These are phyloP conservation scores for Penicillium sp. DNA, from an alignment of 2,329 filamentous ascomycete species.

Conservation along the genomic window DNA sequence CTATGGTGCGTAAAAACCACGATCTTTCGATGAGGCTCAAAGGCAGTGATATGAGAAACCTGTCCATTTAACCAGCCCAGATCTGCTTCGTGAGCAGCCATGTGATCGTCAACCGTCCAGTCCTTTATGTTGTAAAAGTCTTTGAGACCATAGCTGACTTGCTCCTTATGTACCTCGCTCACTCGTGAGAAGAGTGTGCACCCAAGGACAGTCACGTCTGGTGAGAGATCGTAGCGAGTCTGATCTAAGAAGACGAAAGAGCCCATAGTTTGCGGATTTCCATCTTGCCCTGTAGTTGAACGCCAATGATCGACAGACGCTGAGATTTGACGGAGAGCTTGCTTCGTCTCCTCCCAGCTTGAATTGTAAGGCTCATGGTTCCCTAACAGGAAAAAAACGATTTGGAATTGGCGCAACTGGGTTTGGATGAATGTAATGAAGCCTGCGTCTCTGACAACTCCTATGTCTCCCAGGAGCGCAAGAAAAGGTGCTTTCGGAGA, in stretches of 20 bases:
- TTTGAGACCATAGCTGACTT: constrained; percentile 48
- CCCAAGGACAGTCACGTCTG: constrained; percentile 44
- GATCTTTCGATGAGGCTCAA: constrained; percentile 37
- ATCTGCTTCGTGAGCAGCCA: constrained; percentile 34
- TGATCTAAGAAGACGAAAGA: constrained; percentile 46
- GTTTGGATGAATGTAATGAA: constrained; percentile 49
- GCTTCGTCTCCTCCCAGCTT: constrained; percentile 28
- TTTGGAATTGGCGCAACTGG: constrained; percentile 51
- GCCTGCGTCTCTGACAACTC: constrained; percentile 47
- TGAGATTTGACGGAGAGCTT: constrained; percentile 27
- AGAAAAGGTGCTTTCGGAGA: constrained; percentile 51
- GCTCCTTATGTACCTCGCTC: constrained; percentile 35
- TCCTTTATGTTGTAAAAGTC: constrained; percentile 53
- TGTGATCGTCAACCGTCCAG: constrained; percentile 38
- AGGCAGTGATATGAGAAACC: constrained; percentile 28
- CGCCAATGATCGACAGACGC: constrained; percentile 18
- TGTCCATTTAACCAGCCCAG: constrained; percentile 43
- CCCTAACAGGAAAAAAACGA: constrained; percentile 55
- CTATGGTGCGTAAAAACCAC: constrained; percentile 44
- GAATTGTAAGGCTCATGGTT: constrained; percentile 58
- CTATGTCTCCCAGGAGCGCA: constrained; percentile 59
- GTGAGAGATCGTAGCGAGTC: constrained; percentile 40
- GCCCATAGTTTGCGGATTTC: constrained; percentile 18
- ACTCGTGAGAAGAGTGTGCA: constrained; percentile 55
- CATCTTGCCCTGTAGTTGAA: constrained; percentile 3